Evolutionary conservation across 1,284 basidiomycete species (phyloP), one percentile per base, ranked within the genome.

Genomic region (Xanthoconium separans): DNA sequence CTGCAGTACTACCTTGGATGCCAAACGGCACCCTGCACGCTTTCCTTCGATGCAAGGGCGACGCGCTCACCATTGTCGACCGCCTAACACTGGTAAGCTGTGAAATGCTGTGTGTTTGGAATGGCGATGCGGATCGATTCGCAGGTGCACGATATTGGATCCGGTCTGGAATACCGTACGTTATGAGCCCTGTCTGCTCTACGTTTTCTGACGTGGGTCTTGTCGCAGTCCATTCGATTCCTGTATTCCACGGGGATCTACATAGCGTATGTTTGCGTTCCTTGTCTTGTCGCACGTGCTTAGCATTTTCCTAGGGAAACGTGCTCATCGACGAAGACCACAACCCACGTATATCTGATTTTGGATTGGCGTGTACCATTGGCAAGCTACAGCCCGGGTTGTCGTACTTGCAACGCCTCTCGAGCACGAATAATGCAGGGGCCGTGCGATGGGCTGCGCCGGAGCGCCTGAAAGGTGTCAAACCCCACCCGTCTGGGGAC

Each of bases 401-500:
- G 39, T 39, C 57, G 0, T 59, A 58, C 30, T n/a, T 58, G 51
- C 6, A 59, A 12, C 27, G 47, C 27, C 30, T 47, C 8, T 58
- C 47, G 8, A 56, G 40, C 2, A 36, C 20, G 11, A 24, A 4
- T 11, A 51, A 50, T 6, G 3, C 2, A 3, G 48, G 55, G 10
- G 49, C 44, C 0, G 40, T 18, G 15, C 47, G 54, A 40, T 60
- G 57, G 57, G 57, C 53, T 1, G 57, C 53, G 16, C 57, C 44
- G 6, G 49, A 60, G 43, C 42, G 39, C 22, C 44, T 60, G 5
- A 5, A 3, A n/a, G 48, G 53, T 0, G 6, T 11, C 3, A 16
- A 59, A 15, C 45, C 34, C 1, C 7, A 51, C 8, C 6, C 45
- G 8, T 48, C 57, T 1, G 57, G 29, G 2, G 57, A 58, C n/a